Percentiles rank a stretch among this genome's conserved stretches.
Conservation (phyloP, 352 stramenopile species). For the Halophytophthora polymorphica region DNA sequence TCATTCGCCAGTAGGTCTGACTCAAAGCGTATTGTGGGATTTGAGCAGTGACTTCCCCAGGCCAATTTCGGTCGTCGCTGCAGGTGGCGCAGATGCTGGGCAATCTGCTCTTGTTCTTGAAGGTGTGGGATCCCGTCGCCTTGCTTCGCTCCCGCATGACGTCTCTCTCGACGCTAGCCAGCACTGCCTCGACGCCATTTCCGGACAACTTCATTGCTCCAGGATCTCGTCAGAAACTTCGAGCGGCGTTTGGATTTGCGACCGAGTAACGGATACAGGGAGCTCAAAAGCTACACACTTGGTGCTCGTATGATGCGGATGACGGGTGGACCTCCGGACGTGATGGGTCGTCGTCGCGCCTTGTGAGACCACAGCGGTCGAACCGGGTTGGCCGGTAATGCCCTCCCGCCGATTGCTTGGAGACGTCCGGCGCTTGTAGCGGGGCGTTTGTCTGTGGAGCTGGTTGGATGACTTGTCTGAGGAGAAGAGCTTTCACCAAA, state of each 20-base stretch:
- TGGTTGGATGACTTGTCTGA: not conserved
- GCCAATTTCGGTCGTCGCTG: slow-evolving; percentile 17
- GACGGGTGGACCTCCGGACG: slow-evolving; percentile 36
- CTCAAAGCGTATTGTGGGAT: not conserved
- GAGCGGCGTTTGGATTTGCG: slow-evolving; percentile 38
- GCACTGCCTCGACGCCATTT: slow-evolving; percentile 22
- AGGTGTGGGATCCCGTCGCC: slow-evolving; percentile 40
- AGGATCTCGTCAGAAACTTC: slow-evolving; percentile 18
- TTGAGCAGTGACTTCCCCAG: slow-evolving; percentile 24
- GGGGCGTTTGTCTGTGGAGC: not conserved
- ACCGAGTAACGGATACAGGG: slow-evolving; percentile 6
- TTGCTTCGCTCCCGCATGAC: slow-evolving; percentile 21
- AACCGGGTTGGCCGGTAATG: slow-evolving; percentile 7
- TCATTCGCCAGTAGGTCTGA: not conserved
- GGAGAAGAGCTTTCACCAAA: not conserved
- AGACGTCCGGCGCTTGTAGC: slow-evolving; percentile 1
- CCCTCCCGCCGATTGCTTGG: not conserved
- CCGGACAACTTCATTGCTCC: slow-evolving; percentile 31
- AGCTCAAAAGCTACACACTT: not conserved
- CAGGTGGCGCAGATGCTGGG: slow-evolving; percentile 47
- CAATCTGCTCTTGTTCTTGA: slow-evolving; percentile 54
- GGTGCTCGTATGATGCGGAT: slow-evolving; percentile 43
- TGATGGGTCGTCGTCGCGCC: slow-evolving; percentile 28
- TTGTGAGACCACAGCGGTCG: slow-evolving; percentile 11
- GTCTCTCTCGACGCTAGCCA: slow-evolving; percentile 30